phyloP scores from a whole-genome alignment of 1,284 basidiomycete genomes.

The Butyriboletus appendiculatus region DNA sequence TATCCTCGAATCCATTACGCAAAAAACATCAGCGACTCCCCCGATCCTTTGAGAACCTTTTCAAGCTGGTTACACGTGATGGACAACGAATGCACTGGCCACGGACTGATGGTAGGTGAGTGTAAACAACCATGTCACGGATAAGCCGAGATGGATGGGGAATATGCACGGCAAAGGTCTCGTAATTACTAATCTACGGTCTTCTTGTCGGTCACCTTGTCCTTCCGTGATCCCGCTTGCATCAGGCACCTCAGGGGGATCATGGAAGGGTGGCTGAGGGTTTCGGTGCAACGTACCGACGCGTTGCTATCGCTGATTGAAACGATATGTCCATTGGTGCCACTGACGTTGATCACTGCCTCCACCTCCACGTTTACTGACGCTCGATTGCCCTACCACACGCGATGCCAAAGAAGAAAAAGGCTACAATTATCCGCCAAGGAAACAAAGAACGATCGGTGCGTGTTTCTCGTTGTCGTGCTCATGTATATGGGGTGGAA shows the following conservation, averaged over 20 bases:
- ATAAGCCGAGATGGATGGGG: not conserved
- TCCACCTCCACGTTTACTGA: not conserved
- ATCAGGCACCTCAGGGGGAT: too few species aligned
- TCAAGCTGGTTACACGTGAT: not conserved
- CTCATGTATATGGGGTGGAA: too few species aligned
- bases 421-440: not conserved
- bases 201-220: too few species aligned
- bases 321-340: too few species aligned
- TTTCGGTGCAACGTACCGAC: too few species aligned
- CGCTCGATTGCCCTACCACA: not conserved
- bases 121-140: not conserved
- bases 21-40: not conserved
- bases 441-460: not conserved
- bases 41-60: not conserved
- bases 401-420: not conserved
- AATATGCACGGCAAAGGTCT: too few species aligned
- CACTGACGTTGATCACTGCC: not conserved
- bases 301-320: too few species aligned
- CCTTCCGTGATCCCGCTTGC: too few species aligned
- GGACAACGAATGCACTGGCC: slow-evolving; percentile 92
- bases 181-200: too few species aligned
- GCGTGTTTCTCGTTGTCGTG: not conserved
- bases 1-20: not conserved
- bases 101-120: slow-evolving; percentile 87
- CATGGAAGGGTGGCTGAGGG: too few species aligned